phyloP scores from a whole-genome alignment of 2,329 filamentous ascomycete genomes.

The Aspergillus brunneoviolaceus region DNA sequence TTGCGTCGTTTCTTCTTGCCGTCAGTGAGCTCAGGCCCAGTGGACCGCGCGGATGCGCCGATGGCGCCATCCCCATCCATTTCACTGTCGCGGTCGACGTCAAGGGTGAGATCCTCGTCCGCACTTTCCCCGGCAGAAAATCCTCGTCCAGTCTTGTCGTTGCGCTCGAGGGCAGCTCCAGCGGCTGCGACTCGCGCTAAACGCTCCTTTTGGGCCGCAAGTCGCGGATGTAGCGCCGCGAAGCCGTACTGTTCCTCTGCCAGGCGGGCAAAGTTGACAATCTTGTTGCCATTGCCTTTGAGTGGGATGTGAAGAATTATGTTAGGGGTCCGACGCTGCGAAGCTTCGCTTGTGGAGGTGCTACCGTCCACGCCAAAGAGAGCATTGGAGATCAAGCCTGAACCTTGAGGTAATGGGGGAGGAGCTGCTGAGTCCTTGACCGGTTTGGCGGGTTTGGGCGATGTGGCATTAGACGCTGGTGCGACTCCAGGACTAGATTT shows the following conservation, averaged over 20 bases:
- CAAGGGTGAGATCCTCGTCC: constrained; percentile 78
- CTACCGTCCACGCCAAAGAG: constrained; percentile 56
- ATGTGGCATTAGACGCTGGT: constrained; percentile 52
- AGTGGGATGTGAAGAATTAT: constrained; percentile 84
- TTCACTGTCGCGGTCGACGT: constrained; percentile 71
- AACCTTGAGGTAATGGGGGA: constrained; percentile 60
- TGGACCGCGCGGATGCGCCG: constrained; percentile 52
- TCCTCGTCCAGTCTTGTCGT: constrained; percentile 66
- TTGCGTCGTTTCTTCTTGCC: constrained; percentile 72
- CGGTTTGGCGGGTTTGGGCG: constrained; percentile 55
- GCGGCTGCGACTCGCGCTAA: constrained; percentile 86
- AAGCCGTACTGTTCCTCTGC: constrained; percentile 94
- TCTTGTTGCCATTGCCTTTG: constrained; percentile 79
- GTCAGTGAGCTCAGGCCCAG: constrained; percentile 54
- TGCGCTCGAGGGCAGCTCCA: constrained; percentile 78
- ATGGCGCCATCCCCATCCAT: constrained; percentile 49
- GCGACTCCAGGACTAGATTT: constrained; percentile 46
- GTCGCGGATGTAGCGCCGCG: constrained; percentile 85
- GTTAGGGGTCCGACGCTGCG: constrained; percentile 60
- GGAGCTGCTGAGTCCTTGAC: constrained; percentile 54
- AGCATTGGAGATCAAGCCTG: constrained; percentile 62
- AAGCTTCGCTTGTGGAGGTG: constrained; percentile 37
- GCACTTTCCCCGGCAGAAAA: constrained; percentile 72
- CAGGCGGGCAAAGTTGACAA: constrained; percentile 91
- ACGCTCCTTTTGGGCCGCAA: constrained; percentile 84